Conservation (phyloP, 768 basidiomycete genomes). For the Leccinum incarnatum region DNA sequence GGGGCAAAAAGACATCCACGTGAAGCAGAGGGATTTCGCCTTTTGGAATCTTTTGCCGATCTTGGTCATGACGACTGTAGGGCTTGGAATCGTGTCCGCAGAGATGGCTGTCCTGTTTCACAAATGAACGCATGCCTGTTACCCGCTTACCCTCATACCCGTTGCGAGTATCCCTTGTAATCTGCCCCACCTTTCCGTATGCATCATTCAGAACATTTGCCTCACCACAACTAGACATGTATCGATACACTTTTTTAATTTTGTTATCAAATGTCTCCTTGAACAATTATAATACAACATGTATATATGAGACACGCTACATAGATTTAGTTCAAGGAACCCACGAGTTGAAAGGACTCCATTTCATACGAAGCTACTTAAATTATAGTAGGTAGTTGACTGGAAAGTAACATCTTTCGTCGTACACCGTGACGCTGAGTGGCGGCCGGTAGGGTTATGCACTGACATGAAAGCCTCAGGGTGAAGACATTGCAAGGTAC, state of each 20-base stretch:
- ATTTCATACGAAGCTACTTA: neutral
- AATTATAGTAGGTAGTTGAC: neutral
- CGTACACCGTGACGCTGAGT: neutral
- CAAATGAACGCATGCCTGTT: neutral
- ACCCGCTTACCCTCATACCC: neutral
- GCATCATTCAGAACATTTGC: neutral
- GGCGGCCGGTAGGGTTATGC: neutral
- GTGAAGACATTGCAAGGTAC: neutral
- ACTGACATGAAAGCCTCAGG: neutral
- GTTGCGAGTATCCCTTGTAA: neutral
- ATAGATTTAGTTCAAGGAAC: neutral
- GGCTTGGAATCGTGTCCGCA: conserved; percentile 67
- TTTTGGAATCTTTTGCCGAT: conserved; percentile 69
- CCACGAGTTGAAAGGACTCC: neutral
- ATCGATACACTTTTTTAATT: conserved; percentile 1
- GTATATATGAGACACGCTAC: neutral
- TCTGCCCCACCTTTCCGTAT: neutral
- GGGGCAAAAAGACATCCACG: conserved; percentile 62
- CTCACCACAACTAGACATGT: conserved; percentile 6
- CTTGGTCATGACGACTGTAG: conserved; percentile 60
- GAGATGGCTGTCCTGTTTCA: conserved; percentile 64
- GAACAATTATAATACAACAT: neutral
- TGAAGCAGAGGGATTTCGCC: conserved; percentile 65
- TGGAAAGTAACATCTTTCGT: neutral
- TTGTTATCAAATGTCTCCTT: neutral